phyloP scores from a whole-genome alignment of 345 rosid genomes.

The Gossypioides kirkii region DNA sequence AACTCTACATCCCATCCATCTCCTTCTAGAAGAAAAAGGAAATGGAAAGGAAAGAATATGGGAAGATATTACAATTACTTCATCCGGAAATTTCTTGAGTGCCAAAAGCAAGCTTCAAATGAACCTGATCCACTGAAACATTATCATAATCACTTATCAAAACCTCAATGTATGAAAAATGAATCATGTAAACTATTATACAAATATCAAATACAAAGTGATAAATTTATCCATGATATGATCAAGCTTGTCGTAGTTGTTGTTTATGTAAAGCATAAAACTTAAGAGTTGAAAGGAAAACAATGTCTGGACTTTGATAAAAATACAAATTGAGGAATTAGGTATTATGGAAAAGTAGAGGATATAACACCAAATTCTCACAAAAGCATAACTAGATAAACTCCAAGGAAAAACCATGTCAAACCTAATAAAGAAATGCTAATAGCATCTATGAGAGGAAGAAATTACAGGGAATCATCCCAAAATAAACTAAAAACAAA shows the following conservation, averaged over 20 bases:
- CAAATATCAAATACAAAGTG: slow-evolving; percentile 3
- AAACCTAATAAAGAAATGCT: slow-evolving; percentile 1
- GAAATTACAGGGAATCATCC: neutral
- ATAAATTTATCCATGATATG: neutral
- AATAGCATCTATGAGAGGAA: neutral
- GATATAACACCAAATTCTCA: neutral
- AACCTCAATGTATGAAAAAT: neutral
- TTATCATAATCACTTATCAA: neutral
- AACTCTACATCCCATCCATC: neutral
- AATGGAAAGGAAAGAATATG: neutral
- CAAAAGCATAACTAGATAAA: neutral
- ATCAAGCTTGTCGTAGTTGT: neutral
- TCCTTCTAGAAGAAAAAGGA: neutral
- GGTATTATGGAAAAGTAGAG: neutral
- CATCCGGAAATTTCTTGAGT: slow-evolving; percentile 17
- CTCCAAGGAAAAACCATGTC: neutral
- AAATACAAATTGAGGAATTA: neutral
- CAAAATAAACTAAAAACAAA: neutral
- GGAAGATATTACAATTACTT: slow-evolving; percentile 17
- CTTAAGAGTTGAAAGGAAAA: neutral
- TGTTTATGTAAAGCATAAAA: neutral
- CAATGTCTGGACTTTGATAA: neutral
- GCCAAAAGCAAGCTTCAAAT: slow-evolving; percentile 17
- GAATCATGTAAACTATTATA: neutral
- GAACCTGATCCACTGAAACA: slow-evolving; percentile 18